Percentiles rank a stretch among this genome's conserved stretches.
These are phyloP conservation scores for Annulohypoxylon bovei DNA, from an alignment of 495 filamentous ascomycete species.

Conservation along the genomic window DNA sequence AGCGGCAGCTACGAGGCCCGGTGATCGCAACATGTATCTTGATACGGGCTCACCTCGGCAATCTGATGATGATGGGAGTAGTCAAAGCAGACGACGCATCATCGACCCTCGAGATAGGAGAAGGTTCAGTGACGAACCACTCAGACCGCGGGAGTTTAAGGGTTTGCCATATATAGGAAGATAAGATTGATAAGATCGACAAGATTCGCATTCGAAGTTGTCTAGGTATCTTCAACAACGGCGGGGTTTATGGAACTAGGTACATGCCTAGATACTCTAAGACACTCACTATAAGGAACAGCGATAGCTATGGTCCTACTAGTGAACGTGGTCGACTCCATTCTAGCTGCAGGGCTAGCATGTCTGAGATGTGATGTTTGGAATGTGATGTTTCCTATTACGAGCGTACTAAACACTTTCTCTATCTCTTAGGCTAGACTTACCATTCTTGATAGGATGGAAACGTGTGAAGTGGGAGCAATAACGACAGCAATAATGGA, in stretches of 20 bases:
- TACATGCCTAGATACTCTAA: not conserved
- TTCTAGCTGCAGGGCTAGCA: no score
- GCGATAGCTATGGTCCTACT: not conserved
- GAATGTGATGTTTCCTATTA: no score
- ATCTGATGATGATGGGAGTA: not conserved
- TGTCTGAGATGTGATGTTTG: no score
- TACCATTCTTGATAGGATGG: no score
- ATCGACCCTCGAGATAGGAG: not conserved
- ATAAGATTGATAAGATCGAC: no score
- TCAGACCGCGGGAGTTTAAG: not conserved
- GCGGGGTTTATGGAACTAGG: not conserved
- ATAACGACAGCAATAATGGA: no score
- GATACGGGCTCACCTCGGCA: not conserved
- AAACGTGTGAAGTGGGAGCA: no score
- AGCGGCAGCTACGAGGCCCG: constrained; percentile 1
- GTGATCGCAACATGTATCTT: constrained; percentile 5
- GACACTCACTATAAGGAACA: not conserved
- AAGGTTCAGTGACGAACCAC: not conserved
- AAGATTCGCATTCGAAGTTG: not conserved
- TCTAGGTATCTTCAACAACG: not conserved
- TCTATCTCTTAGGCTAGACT: no score
- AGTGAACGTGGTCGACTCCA: no score
- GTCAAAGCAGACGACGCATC: not conserved
- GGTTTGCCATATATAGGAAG: not conserved
- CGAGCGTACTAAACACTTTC: no score